Conservation (phyloP, 1,139 yeast species). For the Saccharomyces hybrid region DNA sequence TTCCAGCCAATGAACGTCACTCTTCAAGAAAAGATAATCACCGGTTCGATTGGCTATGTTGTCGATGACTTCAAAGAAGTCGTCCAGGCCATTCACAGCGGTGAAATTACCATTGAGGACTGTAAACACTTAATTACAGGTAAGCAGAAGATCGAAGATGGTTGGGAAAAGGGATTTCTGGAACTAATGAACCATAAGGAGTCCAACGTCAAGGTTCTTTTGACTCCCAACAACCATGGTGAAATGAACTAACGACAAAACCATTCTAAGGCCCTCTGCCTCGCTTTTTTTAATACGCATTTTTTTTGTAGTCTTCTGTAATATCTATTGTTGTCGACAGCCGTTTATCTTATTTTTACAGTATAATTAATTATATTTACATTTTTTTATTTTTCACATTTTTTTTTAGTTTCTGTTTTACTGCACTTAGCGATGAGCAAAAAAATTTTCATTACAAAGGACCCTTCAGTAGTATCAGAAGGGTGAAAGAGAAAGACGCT, state of each 20-base stretch:
- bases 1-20: conserved; percentile 43
- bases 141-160: conserved; percentile 37
- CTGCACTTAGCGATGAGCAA: not conserved
- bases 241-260: conserved; percentile 9
- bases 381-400: too few species aligned
- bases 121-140: conserved; percentile 39
- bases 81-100: conserved; percentile 38
- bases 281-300: not conserved
- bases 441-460: not conserved
- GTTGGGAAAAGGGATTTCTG: conserved; percentile 40
- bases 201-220: conserved; percentile 40
- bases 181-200: conserved; percentile 40
- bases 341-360: not conserved
- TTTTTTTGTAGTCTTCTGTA: not conserved
- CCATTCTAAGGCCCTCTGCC: too few species aligned
- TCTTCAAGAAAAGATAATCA: conserved; percentile 37
- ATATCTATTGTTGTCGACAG: not conserved
- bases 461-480: not conserved
- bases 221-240: conserved; percentile 23
- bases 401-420: not conserved
- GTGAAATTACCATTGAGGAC: conserved; percentile 36
- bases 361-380: too few species aligned
- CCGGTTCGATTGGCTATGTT: conserved; percentile 46
- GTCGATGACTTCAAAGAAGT: conserved; percentile 43
- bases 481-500: not conserved